Base-by-base conservation (phyloP, 306 rosid genomes). In the Sophora flavescens region DNA sequence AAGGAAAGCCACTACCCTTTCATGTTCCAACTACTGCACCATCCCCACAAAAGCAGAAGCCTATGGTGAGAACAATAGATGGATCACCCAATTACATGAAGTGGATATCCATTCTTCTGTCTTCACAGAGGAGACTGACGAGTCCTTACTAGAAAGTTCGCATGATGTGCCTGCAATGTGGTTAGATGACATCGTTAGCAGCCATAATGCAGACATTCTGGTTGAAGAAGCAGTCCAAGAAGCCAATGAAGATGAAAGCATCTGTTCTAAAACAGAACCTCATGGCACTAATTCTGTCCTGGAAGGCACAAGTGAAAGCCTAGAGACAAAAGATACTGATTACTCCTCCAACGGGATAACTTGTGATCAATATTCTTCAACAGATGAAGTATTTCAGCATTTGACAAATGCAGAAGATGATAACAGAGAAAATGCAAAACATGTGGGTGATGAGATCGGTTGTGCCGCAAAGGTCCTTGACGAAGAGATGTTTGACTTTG, bases 41-140 rank as follows among this genome's bases (percentile, higher is more conserved):
- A 74, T 58, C 57, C 39, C 51, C 67, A 15, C 75, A 72, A 62
- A 86, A 80, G 86, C 83, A 84, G 70, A 82, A 79, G 50, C 77
- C 86, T 32, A 41, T 75, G 56, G 39, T 54, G 61, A 80, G 70
- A 82, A 61, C 70, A 4, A 58, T 63, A 41, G 81, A 70, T 14
- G 81, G 75, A 12, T 81, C 88, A 4, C 91, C 93, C 6, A 89
- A 88, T 85, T 92, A 92, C 75, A 95, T 90, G 96, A 95, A 90
- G 82, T 78, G 4, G 74, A 66, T 62, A 72, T 60, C 2, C 73
- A 63, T 63, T 80, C 71, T 77, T 48, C 78, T 57, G 76, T 81
- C 52, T 11, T 59, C 51, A 45, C 74, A 26, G 76, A 59, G 67
- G 78, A 79, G 67, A 74, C 75, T 9, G 39, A 64, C 39, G 76